Percentiles rank a stretch among this genome's conserved stretches.
Evolutionary conservation across 139 green algal genomes (phyloP).

Genomic region (Coccomyxa sp.): DNA sequence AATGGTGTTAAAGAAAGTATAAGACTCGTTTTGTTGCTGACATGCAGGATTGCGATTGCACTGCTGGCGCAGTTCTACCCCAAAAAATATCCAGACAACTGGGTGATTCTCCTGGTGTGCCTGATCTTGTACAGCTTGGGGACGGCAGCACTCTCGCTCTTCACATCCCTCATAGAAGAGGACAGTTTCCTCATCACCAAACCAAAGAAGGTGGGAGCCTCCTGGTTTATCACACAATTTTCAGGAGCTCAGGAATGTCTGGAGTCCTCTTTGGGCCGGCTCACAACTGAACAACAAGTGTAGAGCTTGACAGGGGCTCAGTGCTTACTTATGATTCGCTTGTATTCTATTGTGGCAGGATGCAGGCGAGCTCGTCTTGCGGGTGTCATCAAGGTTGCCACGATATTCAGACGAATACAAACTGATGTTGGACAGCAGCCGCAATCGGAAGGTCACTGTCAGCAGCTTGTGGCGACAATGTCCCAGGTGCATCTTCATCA

Average conservation of each 20-base stretch:
- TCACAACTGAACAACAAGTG: neutral
- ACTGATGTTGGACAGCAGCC: slow-evolving; percentile 27
- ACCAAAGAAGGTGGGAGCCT: slow-evolving; percentile 2
- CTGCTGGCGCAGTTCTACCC: slow-evolving; percentile 73
- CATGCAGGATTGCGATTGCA: slow-evolving; percentile 53
- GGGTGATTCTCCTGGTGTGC: slow-evolving; percentile 50
- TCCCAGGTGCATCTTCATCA: neutral
- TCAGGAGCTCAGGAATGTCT: too few species aligned
- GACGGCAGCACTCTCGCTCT: slow-evolving; percentile 47
- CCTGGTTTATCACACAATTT: too few species aligned
- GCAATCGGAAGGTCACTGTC: slow-evolving; percentile 17
- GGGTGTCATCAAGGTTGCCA: slow-evolving; percentile 28
- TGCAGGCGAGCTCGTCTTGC: slow-evolving; percentile 22
- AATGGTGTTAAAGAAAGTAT: too few species aligned
- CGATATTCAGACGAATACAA: slow-evolving; percentile 36
- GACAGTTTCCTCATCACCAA: slow-evolving; percentile 58
- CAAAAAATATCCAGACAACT: slow-evolving; percentile 60
- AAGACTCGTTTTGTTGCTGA: too few species aligned
- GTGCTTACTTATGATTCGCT: neutral
- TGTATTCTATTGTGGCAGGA: slow-evolving; percentile 8
- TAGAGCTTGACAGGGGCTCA: neutral
- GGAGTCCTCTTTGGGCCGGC: neutral
- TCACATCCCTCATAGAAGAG: slow-evolving; percentile 43
- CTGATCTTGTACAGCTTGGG: slow-evolving; percentile 55
- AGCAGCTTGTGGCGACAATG: neutral